Base-by-base conservation (phyloP, 2,329 filamentous ascomycete genomes). In the Bipolaris cookei region DNA sequence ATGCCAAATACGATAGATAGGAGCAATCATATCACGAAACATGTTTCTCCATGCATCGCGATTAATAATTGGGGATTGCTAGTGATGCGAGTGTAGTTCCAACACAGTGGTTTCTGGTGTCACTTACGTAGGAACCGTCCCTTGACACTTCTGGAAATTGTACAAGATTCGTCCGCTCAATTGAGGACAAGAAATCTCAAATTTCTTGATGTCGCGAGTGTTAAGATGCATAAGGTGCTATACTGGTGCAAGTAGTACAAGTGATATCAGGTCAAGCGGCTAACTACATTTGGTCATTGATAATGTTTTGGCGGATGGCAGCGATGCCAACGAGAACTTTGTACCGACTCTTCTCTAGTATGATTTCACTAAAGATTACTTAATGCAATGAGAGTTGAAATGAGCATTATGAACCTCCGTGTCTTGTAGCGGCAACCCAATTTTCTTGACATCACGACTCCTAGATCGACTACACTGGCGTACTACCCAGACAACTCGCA, bases 391-490 rank as follows among this genome's bases (percentile, higher is more conserved):
- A 7, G 7, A 7, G 2, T 16, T 1, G 3, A 25, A 2, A 11
- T 16, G 25, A 43, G 41, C 23, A 7, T 16, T 3, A 10, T 21
- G 6, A n/a, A 2, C 6, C 16, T 43, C 13, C 11, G 7, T 11
- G 37, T 18, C 13, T 5, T 16, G 10, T 1, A 30, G 25, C 7
- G n/a, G 21, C n/a, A 4, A 34, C 7, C 43, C 14, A 20, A 14
- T 7, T 25, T 32, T 39, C 38, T 51, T 56, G 54, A 56, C 54
- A 48, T 52, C 48, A 56, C 48, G 47, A 52, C 54, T 52, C 16
- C 25, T 18, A 16, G 14, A 37, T 7, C n/a, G 34, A 37, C n/a
- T 16, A 18, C 34, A 35, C 34, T 37, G 14, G 14, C 43, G 16
- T 45, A 20, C 10, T 45, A 20, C 10, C 28, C 8, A 18, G 3